Conservation (phyloP, 345 rosid genomes). For the Arabis alpina region DNA sequence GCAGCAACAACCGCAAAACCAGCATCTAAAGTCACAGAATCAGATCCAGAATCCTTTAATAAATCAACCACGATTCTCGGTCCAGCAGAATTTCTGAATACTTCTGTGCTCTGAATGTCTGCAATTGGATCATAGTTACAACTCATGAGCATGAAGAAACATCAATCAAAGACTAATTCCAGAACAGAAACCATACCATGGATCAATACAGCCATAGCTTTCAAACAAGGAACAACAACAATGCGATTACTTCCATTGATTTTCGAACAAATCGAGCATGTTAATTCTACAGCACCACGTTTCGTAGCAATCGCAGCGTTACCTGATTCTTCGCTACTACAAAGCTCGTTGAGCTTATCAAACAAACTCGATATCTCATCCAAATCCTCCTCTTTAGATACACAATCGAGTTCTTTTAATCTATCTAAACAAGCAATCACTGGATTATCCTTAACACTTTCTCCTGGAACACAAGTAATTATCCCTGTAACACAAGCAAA, state of each 20-base stretch:
- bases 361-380: slow-evolving; percentile 56
- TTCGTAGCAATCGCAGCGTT: slow-evolving; percentile 67
- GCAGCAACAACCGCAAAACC: slow-evolving; percentile 76
- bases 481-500: slow-evolving; percentile 55
- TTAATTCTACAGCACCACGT: slow-evolving; percentile 69
- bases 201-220: slow-evolving; percentile 59
- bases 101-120: slow-evolving; percentile 78
- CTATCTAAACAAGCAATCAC: slow-evolving; percentile 64
- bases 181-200: slow-evolving; percentile 52
- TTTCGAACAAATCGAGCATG: slow-evolving; percentile 65
- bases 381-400: slow-evolving; percentile 40
- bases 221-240: slow-evolving; percentile 60
- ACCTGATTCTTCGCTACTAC: slow-evolving; percentile 52
- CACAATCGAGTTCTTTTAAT: slow-evolving; percentile 49
- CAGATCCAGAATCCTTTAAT: slow-evolving; percentile 51
- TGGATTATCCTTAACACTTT: slow-evolving; percentile 65
- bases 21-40: slow-evolving; percentile 53
- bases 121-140: slow-evolving; percentile 30
- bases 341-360: slow-evolving; percentile 50
- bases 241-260: slow-evolving; percentile 43
- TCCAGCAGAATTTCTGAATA: slow-evolving; percentile 60
- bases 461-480: slow-evolving; percentile 74
- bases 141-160: not conserved
- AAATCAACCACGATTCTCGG: slow-evolving; percentile 57
- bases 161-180: not conserved